A percentile compares a stretch with the other conserved stretches of the same genome.
Evolutionary conservation across 2,329 filamentous ascomycete species (phyloP).

Genomic region (Acephala macrosclerotiorum): DNA sequence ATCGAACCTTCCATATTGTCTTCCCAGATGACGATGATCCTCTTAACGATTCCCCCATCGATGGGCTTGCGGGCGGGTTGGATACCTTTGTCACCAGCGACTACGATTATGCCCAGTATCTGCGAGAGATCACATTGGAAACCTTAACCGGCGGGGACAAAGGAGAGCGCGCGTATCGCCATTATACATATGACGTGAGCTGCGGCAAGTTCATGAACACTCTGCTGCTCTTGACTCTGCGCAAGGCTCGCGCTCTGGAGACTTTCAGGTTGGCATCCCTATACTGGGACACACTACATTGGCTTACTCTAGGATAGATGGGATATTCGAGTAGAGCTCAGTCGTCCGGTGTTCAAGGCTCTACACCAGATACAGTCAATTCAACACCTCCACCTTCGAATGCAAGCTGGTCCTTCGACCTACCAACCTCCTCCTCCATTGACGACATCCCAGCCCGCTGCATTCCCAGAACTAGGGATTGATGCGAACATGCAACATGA

Average conservation of each 20-base stretch:
- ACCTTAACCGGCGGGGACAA: constrained; percentile 59
- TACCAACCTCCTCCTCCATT: constrained; percentile 59
- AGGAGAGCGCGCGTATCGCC: constrained; percentile 60
- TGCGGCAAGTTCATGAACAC: constrained; percentile 72
- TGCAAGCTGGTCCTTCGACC: constrained; percentile 64
- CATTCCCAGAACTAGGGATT: neutral
- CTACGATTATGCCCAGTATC: constrained; percentile 66
- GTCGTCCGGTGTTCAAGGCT: constrained; percentile 61
- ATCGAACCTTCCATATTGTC: constrained; percentile 65
- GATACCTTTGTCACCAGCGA: constrained; percentile 69
- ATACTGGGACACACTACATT: neutral
- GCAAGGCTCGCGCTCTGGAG: constrained; percentile 62
- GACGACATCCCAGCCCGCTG: constrained; percentile 15
- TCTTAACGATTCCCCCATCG: constrained; percentile 59
- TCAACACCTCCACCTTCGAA: constrained; percentile 61
- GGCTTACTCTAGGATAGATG: constrained; percentile 51
- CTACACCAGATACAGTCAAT: constrained; percentile 62
- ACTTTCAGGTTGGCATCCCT: constrained; percentile 56
- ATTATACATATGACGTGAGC: constrained; percentile 61
- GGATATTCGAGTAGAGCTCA: constrained; percentile 71
- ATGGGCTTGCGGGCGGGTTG: constrained; percentile 63
- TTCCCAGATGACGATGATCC: constrained; percentile 67
- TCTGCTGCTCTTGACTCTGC: constrained; percentile 62
- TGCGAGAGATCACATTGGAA: constrained; percentile 63
- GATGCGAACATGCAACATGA: constrained; percentile 1